Conservation (phyloP, 2,329 filamentous ascomycete genomes). For the Passalora sequoiae region DNA sequence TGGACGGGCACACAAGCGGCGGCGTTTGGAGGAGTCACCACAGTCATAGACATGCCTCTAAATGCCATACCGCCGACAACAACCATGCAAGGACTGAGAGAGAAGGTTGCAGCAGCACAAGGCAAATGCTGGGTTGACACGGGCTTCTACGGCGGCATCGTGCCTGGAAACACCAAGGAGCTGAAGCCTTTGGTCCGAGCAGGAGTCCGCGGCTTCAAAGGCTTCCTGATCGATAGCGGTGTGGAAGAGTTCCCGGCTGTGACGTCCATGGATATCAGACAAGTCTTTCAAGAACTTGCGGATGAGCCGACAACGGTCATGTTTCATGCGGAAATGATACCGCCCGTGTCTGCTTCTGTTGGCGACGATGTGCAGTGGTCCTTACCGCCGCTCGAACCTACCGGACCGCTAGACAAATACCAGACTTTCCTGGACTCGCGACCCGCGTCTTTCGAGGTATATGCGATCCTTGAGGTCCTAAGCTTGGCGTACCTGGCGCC, state of each 20-base stretch:
- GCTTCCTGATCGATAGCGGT: conserved; percentile 93
- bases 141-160: conserved; percentile 93
- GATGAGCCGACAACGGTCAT: conserved; percentile 84
- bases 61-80: conserved; percentile 97
- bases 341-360: conserved; percentile 74
- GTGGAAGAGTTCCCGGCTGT: conserved; percentile 95
- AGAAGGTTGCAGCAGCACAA: conserved; percentile 77
- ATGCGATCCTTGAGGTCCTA: conserved; percentile 81
- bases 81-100: conserved; percentile 71
- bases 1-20: conserved; percentile 89
- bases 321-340: conserved; percentile 99
- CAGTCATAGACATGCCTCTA: conserved; percentile 93
- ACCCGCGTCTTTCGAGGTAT: conserved; percentile 84
- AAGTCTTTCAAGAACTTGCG: conserved; percentile 75
- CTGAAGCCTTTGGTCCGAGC: conserved; percentile 74
- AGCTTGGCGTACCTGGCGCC: conserved; percentile 75
- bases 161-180: conserved; percentile 80
- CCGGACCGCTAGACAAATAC: conserved; percentile 71
- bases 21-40: conserved; percentile 92
- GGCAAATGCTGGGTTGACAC: conserved; percentile 97
- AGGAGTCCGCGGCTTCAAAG: conserved; percentile 93
- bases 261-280: conserved; percentile 68
- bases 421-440: conserved; percentile 87
- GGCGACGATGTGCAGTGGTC: conserved; percentile 70
- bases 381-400: conserved; percentile 60